phyloP scores from a whole-genome alignment of 345 rosid species.

The Eucalyptus albens region DNA sequence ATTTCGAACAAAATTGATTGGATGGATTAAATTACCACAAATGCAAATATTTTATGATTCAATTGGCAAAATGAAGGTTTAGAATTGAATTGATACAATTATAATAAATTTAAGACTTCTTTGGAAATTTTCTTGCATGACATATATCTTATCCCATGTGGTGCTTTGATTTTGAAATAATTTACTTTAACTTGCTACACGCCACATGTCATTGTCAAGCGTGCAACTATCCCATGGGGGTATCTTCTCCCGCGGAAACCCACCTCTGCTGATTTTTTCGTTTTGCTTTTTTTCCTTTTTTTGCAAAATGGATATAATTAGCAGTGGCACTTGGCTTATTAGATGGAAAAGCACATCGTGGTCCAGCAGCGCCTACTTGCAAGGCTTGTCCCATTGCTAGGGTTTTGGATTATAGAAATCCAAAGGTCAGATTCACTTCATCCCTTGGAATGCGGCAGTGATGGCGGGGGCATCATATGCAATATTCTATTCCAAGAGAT shows the following conservation, averaged over 20 bases:
- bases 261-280: not conserved
- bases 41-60: too few relatives aligned
- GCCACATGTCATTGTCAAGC: not conserved
- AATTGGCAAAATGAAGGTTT: too few relatives aligned
- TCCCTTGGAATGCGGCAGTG: not conserved
- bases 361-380: not conserved
- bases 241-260: not conserved
- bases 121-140: not conserved
- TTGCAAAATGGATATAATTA: not conserved
- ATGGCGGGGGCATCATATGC: not conserved
- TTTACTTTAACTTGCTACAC: not conserved
- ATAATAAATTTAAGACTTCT: too few relatives aligned
- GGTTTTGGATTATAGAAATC: not conserved
- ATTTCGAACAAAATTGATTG: accelerated
- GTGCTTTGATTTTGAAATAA: not conserved
- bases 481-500: not conserved
- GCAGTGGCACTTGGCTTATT: not conserved
- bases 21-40: not conserved
- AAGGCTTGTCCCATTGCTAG: not conserved
- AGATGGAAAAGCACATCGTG: not conserved
- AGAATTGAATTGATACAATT: too few relatives aligned
- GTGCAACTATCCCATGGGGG: not conserved
- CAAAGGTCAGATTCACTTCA: not conserved
- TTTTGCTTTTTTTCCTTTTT: not conserved
- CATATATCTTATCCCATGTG: not conserved